Evolutionary conservation across 805 yeast species (phyloP).

Genomic region (Kuraishia molischiana): DNA sequence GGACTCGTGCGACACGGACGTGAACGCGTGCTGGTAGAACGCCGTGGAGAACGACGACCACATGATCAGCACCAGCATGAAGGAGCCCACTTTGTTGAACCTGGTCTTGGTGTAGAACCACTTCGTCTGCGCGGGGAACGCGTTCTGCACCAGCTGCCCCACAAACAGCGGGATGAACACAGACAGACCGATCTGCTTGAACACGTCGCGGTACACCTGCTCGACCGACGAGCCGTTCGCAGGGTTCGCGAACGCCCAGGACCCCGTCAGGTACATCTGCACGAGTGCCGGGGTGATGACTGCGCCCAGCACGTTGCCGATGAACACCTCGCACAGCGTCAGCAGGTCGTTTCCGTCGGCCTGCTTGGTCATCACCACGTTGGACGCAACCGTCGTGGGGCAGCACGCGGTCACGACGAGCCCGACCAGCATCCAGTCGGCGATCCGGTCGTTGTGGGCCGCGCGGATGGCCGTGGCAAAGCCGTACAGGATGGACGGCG

Average conservation of each 20-base stretch:
- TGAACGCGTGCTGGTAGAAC: constrained; percentile 71
- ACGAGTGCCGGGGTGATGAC: constrained; percentile 80
- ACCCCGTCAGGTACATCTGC: constrained; percentile 49
- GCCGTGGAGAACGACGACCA: constrained; percentile 82
- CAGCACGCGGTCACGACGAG: constrained; percentile 76
- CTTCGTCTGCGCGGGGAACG: constrained; percentile 55
- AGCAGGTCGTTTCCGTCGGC: constrained; percentile 79
- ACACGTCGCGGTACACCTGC: constrained; percentile 59
- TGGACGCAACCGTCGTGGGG: constrained; percentile 88
- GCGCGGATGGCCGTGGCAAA: constrained; percentile 55
- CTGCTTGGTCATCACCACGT: constrained; percentile 82
- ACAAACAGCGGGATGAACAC: constrained; percentile 81
- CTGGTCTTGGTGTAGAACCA: constrained; percentile 49
- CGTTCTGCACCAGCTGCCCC: constrained; percentile 72
- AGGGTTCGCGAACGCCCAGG: constrained; percentile 78
- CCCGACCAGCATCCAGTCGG: constrained; percentile 74
- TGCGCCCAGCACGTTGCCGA: constrained; percentile 81
- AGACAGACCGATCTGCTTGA: constrained; percentile 81
- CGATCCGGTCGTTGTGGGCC: constrained; percentile 48
- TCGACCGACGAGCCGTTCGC: constrained; percentile 44
- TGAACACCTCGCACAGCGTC: constrained; percentile 75
- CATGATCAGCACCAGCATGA: constrained; percentile 71
- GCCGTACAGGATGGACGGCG: constrained; percentile 65
- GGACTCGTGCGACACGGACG: constrained; percentile 52
- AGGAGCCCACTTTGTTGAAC: constrained; percentile 65